Conservation (phyloP, 345 rosid genomes). For the Punica granatum region DNA sequence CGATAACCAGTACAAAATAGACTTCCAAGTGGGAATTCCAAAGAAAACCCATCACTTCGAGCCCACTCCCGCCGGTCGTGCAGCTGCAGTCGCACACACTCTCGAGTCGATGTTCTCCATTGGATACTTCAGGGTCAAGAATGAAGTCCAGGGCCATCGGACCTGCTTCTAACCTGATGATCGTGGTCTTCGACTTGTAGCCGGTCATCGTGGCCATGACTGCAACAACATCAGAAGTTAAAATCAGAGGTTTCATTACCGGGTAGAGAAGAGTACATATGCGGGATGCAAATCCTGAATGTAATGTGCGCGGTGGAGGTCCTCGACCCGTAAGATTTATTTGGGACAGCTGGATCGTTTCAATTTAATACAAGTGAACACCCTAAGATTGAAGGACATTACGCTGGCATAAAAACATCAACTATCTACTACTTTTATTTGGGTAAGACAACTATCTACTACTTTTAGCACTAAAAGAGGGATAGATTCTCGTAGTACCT, state of each 20-base stretch:
- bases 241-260: not conserved
- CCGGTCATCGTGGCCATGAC: slow-evolving; percentile 65
- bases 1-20: slow-evolving; percentile 32
- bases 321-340: no score
- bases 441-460: not conserved
- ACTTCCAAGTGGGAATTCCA: slow-evolving; percentile 41
- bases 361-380: no score
- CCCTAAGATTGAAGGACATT: no score
- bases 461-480: not conserved
- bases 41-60: slow-evolving; percentile 22
- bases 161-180: slow-evolving; percentile 53
- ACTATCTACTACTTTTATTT: no score
- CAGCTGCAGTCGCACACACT: slow-evolving; percentile 40
- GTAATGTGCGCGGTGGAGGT: not conserved
- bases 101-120: slow-evolving; percentile 18
- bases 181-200: slow-evolving; percentile 58
- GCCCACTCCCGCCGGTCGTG: slow-evolving; percentile 14
- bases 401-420: no score
- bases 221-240: slow-evolving; percentile 16
- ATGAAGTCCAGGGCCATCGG: slow-evolving; percentile 63
- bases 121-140: slow-evolving; percentile 53
- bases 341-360: no score
- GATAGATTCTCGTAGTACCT: slow-evolving; percentile 38
- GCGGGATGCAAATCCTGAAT: not conserved
- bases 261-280: not conserved